These are phyloP conservation scores for Pezicula radicicola DNA, from an alignment of 2,329 filamentous ascomycete genomes.

Conservation along the genomic window DNA sequence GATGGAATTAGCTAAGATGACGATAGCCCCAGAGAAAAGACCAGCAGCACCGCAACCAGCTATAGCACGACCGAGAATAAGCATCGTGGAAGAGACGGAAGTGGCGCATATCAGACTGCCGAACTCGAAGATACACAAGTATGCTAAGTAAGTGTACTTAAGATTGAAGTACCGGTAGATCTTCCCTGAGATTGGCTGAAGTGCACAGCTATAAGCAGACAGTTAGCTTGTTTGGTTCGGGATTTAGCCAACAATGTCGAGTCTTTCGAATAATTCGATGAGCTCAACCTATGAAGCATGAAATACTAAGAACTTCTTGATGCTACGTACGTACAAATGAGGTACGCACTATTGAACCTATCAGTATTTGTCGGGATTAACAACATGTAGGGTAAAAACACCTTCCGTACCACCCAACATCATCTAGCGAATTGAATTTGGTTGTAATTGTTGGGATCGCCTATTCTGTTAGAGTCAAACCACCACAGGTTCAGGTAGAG, in stretches of 20 bases:
- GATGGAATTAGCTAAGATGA: slow-evolving; percentile 22
- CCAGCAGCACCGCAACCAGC: slow-evolving; percentile 27
- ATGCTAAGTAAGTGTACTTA: slow-evolving; percentile 22
- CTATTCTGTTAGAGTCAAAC: slow-evolving; percentile 11
- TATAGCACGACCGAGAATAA: slow-evolving; percentile 29
- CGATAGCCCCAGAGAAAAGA: slow-evolving; percentile 26
- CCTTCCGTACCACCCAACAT: slow-evolving; percentile 33
- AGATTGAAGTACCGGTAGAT: slow-evolving; percentile 26
- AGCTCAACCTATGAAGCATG: neutral
- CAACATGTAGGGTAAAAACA: neutral
- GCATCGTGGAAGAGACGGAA: slow-evolving; percentile 22
- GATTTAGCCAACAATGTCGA: neutral
- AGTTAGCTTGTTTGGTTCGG: neutral
- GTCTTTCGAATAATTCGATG: too few species aligned
- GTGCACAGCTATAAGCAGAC: slow-evolving; percentile 13
- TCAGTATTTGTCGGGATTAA: neutral
- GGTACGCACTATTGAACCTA: slow-evolving; percentile 18
- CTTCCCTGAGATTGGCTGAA: slow-evolving; percentile 21
- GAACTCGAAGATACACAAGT: slow-evolving; percentile 27
- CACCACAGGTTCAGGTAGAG: neutral
- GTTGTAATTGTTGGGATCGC: slow-evolving; percentile 35
- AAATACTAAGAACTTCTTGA: neutral
- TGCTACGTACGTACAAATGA: slow-evolving; percentile 20
- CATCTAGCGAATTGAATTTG: slow-evolving; percentile 31
- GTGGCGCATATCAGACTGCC: slow-evolving; percentile 26